A percentile compares a stretch with the other conserved stretches of the same genome.
Conservation (phyloP, 2,329 filamentous ascomycete genomes). For the Pseudocercospora pini-densiflorae region DNA sequence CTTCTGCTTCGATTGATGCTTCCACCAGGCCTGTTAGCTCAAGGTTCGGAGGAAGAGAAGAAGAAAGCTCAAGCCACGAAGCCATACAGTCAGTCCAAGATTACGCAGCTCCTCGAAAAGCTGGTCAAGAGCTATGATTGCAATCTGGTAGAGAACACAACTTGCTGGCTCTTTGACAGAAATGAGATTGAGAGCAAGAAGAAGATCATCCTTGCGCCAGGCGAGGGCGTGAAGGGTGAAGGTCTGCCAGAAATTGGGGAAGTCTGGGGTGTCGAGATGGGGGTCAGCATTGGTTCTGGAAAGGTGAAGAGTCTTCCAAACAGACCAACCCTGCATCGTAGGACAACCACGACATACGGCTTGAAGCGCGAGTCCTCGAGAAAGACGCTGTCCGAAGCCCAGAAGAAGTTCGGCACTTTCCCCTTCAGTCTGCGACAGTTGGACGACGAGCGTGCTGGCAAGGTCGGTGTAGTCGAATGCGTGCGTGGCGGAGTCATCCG, state of each 20-base stretch:
- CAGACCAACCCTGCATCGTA: slow-evolving; percentile 88
- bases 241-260: slow-evolving; percentile 86
- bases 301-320: slow-evolving; percentile 94
- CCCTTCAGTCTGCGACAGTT: slow-evolving; percentile 97
- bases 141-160: slow-evolving; percentile 96
- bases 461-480: slow-evolving; percentile 96
- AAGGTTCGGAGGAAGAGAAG: slow-evolving; percentile 92
- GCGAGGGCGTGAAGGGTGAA: slow-evolving; percentile 88
- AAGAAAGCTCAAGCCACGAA: slow-evolving; percentile 81
- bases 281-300: slow-evolving; percentile 85
- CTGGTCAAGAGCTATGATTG: slow-evolving; percentile 88
- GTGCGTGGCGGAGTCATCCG: slow-evolving; percentile 90
- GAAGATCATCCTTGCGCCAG: slow-evolving; percentile 92
- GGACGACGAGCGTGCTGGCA: slow-evolving; percentile 91
- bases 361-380: slow-evolving; percentile 94
- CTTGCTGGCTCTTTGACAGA: slow-evolving; percentile 92
- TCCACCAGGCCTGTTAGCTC: slow-evolving; percentile 81
- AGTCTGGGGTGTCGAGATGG: slow-evolving; percentile 97
- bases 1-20: slow-evolving; percentile 88
- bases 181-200: slow-evolving; percentile 98
- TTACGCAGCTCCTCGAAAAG: slow-evolving; percentile 87
- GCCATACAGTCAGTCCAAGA: slow-evolving; percentile 81
- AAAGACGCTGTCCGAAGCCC: slow-evolving; percentile 89
- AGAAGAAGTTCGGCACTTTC: slow-evolving; percentile 97
- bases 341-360: slow-evolving; percentile 87